Base-by-base conservation (phyloP, 2,329 filamentous ascomycete genomes). In the Talaromyces pinophilus region DNA sequence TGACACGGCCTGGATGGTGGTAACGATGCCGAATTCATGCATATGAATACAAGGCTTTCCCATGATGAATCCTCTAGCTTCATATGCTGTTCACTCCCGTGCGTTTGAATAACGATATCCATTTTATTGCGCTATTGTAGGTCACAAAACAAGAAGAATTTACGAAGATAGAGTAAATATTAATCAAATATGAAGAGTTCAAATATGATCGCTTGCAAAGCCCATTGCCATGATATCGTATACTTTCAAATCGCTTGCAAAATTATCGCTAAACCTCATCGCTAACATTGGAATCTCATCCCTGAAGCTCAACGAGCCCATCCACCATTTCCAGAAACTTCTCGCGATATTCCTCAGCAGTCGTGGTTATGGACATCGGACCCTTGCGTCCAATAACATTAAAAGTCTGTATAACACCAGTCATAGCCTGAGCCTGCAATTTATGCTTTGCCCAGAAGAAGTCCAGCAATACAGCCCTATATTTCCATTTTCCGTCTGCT, bases 361-460 rank as follows among this genome's bases (percentile, higher is more conserved):
- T 85, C 0, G 90, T 89, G 0, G 90, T 92, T 64, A 92, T 90
- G 67, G 87, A 90, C 90, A 92, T 93, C 0, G 86, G 89, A 0
- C 89, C 90, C 70, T 89, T 84, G 2, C 83, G 79, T 38, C 86
- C 87, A 33, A 92, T 79, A 13, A 83, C 71, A 71, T 92, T 92
- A 71, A 88, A 90, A 0, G 83, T 78, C 59, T 85, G 85, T 67
- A 92, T 85, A 42, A 92, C 75, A 0, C 85, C 83, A 0, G 89
- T 91, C 84, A 92, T 85, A 0, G 86, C 81, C 74, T 84, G 86
- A 0, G 90, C 87, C 63, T 87, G 88, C 0, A 88, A 71, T 70
- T 88, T 89, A 76, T 92, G 89, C 76, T 90, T 91, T 0, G 89
- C 86, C 90, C 90, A 92, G 80, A 92, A 92, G 78, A 93, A 92